Base-by-base conservation (phyloP, 2,329 filamentous ascomycete genomes). In the Helotiales sp. region DNA sequence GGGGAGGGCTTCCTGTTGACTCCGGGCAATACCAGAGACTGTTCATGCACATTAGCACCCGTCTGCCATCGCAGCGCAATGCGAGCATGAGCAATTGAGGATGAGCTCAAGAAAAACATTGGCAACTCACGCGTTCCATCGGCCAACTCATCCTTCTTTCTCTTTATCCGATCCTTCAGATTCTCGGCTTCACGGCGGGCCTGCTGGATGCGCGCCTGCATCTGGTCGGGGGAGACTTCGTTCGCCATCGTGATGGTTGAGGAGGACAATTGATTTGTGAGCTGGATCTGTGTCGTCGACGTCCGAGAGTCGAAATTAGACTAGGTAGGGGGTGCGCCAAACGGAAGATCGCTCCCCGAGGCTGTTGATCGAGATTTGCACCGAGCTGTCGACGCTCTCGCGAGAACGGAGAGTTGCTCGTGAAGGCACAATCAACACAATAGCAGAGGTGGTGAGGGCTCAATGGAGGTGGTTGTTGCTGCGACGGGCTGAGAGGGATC, bases 91-190 rank as follows among this genome's bases (percentile, higher is more conserved):
- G 57, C 55, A 52, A 60, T 59, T 57, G 51, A 36, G 53, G 9
- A n/a, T 38, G 25, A 25, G 19, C 42, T 44, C 15, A 7, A 1
- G 25, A 31, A 17, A 31, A n/a, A 17, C 19, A 24, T 25, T 15
- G 38, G 64, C 62, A 62, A 83, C 93, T 85, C 87, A 99, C 95
- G 88, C 73, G 93, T 96, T 64, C 93, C 96, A 78, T 99, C 95
- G 74, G 93, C 93, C 69, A 99, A 85, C 79, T 98, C 95, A 85
- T 99, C 95, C 89, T 98, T 98, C 87, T 96, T 96, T 79, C 93
- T 87, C 88, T 97, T 98, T 86, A 98, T 98, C 77, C 91, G 89
- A 76, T 98, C 93, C 83, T 98, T 98, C 69, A 98, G 81, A 54
- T 90, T 93, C 82, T 98, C 95, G 70, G 95, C 95, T 83, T 99